Base-by-base conservation (phyloP, 257 asterid species). In the Nicotiana tabacum region DNA sequence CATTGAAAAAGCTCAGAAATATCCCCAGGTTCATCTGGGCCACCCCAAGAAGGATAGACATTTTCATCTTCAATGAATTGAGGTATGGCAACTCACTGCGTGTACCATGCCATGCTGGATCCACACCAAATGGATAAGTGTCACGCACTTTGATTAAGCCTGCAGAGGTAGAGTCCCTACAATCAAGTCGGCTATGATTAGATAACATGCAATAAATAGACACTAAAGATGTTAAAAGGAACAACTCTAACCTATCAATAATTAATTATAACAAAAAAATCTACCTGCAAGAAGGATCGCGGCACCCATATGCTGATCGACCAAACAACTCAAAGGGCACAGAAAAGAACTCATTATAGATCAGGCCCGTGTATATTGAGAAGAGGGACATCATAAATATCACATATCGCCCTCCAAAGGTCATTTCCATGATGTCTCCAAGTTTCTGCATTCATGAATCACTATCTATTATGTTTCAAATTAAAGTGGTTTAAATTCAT, bases 21-120 rank as follows among this genome's bases (percentile, higher is more conserved):
- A 96, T 92, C 85, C 99, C 99, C 58, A 96, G 92, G 91, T 94
- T 93, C 98, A 96, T 96, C 90, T 96, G 99, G 85, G 98, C 89
- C 87, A 96, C 98, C 78, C 99, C 99, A 79, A 96, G 86, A 61
- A 96, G 96, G 83, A 96, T 94, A n/a, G 99, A 96, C 99, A 96
- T 90, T 88, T 96, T 96, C 99, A 96, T 96, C 90, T 94, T 96
- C 82, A 94, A 85, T 58, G 99, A 96, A 85, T 96, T 96, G 17
- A 96, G 97, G 87, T 93, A 93, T 37, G 99, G 97, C 87, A 96
- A 87, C 86, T 96, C 99, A 85, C 97, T 96, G 77, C 99, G 98
- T 67, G 95, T 9, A 78, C 99, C 98, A 84, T 96, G 94, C 99
- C 99, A 96, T 68, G 89, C 97, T 85, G 99, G 99, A 88, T 96